A percentile compares a stretch with the other conserved stretches of the same genome.
Evolutionary conservation across 495 filamentous ascomycete genomes (phyloP).

Genomic region (Neurospora terricola): DNA sequence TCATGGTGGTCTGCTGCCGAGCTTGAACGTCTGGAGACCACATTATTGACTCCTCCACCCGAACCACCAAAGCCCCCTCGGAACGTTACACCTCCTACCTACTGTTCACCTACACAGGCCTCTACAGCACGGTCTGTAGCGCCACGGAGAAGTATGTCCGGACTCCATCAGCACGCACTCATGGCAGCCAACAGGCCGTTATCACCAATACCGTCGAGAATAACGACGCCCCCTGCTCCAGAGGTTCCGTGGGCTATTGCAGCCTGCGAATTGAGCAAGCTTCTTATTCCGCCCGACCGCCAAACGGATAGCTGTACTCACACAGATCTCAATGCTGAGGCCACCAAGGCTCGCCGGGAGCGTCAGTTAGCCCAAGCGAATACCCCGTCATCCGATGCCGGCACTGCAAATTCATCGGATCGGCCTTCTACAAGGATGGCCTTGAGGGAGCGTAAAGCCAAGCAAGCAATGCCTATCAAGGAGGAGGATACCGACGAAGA

Average conservation of each 20-base stretch:
- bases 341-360: slow-evolving; percentile 49
- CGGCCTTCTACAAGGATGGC: slow-evolving; percentile 52
- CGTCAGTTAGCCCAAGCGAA: slow-evolving; percentile 40
- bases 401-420: slow-evolving; percentile 20
- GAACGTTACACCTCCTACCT: slow-evolving; percentile 51
- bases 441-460: slow-evolving; percentile 59
- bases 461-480: slow-evolving; percentile 27
- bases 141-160: slow-evolving; percentile 39
- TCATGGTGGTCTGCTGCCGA: slow-evolving; percentile 66
- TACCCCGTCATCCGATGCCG: slow-evolving; percentile 19
- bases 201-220: slow-evolving; percentile 21
- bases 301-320: slow-evolving; percentile 62
- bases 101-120: slow-evolving; percentile 64
- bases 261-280: slow-evolving; percentile 66
- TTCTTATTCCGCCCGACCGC: slow-evolving; percentile 65
- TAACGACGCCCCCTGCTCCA: slow-evolving; percentile 55
- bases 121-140: slow-evolving; percentile 65
- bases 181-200: not conserved
- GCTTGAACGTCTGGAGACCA: slow-evolving; percentile 50
- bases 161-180: slow-evolving; percentile 1
- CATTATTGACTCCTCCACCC: slow-evolving; percentile 45
- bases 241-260: slow-evolving; percentile 79
- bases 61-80: slow-evolving; percentile 39
- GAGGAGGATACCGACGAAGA: slow-evolving; percentile 47
- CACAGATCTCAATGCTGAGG: slow-evolving; percentile 64